A percentile compares a stretch with the other conserved stretches of the same genome.
Conservation (phyloP, 441 rosid species). For the Populus hybrid region DNA sequence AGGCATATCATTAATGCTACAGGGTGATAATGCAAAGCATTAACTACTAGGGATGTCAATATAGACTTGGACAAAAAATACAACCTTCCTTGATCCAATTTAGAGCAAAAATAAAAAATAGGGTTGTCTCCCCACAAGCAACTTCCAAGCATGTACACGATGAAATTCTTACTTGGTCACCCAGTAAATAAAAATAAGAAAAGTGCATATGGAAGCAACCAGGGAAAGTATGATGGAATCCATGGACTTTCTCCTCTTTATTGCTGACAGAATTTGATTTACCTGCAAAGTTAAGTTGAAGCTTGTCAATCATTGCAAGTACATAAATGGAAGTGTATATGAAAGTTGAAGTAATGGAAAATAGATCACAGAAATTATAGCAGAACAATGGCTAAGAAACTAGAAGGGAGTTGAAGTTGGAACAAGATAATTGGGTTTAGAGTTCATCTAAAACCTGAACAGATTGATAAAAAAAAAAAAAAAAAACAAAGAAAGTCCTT, state of each 20-base stretch:
- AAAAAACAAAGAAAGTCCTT: neutral
- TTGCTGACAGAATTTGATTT: conserved; percentile 68
- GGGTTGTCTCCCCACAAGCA: conserved; percentile 17
- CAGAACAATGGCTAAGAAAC: neutral
- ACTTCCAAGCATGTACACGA: conserved; percentile 7
- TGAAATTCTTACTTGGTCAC: conserved; percentile 59
- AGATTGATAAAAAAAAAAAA: neutral
- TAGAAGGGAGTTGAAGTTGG: neutral
- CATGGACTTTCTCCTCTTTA: conserved; percentile 96
- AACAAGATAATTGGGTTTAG: neutral
- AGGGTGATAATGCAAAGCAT: conserved; percentile 10
- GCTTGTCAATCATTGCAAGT: neutral
- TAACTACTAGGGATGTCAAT: conserved; percentile 19
- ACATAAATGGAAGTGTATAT: neutral
- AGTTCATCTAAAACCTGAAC: neutral
- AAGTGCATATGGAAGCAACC: conserved; percentile 89
- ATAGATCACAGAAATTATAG: neutral
- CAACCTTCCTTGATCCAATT: conserved; percentile 14
- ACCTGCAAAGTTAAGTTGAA: conserved; percentile 54
- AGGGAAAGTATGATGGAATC: conserved; percentile 90
- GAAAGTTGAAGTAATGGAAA: neutral
- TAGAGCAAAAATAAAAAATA: conserved; percentile 2
- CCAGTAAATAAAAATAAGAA: conserved; percentile 93
- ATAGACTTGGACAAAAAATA: conserved; percentile 11
- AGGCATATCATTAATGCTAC: conserved; percentile 8